Evolutionary conservation across 2,329 filamentous ascomycete species (phyloP).

Genomic region (Pseudofabraea citricarpa): DNA sequence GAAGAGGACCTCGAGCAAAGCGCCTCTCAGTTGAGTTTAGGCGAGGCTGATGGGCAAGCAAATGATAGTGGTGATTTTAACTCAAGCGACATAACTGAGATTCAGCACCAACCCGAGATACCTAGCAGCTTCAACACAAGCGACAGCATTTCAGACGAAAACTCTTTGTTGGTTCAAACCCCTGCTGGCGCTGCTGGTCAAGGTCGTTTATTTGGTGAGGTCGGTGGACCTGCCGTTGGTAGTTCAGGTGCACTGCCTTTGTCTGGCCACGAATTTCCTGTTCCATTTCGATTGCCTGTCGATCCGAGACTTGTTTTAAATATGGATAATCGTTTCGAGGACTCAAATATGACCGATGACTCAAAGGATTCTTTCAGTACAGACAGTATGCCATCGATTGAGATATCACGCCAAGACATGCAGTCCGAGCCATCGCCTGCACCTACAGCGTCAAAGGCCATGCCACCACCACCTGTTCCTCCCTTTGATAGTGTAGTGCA

Average conservation of each 20-base stretch:
- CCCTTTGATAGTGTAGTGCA: neutral
- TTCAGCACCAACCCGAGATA: slow-evolving; percentile 18
- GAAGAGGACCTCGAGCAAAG: slow-evolving; percentile 16
- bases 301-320: neutral
- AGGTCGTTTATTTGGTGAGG: slow-evolving; percentile 28
- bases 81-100: slow-evolving; percentile 16
- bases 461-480: slow-evolving; percentile 11
- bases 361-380: neutral
- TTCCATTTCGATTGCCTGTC: slow-evolving; percentile 2
- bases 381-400: neutral
- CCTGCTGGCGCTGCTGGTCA: slow-evolving; percentile 6
- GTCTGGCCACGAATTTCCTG: slow-evolving; percentile 22
- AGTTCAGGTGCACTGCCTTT: slow-evolving; percentile 26
- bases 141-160: slow-evolving; percentile 11
- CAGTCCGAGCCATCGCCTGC: neutral
- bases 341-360: neutral
- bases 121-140: slow-evolving; percentile 22
- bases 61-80: slow-evolving; percentile 16
- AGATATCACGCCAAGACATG: neutral
- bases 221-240: slow-evolving; percentile 22
- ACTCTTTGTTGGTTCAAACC: slow-evolving; percentile 12
- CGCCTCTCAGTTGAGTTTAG: slow-evolving; percentile 26
- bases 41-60: slow-evolving; percentile 9
- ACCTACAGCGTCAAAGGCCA: slow-evolving; percentile 8
- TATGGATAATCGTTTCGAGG: neutral